These are phyloP conservation scores for Sedum album DNA, from an alignment of 164 flowering plant species.

Conservation along the genomic window DNA sequence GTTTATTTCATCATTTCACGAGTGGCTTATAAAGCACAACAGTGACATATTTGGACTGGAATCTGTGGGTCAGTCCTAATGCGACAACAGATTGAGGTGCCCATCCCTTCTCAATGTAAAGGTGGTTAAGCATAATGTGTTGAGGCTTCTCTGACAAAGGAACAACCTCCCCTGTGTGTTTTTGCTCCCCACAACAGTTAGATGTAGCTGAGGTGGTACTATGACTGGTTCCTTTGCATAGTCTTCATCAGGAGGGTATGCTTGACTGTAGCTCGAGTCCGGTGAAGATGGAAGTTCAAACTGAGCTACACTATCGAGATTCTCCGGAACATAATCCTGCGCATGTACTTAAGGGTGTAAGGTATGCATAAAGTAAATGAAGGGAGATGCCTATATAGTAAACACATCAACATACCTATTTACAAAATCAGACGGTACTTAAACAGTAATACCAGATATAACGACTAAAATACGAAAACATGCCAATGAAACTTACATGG, in stretches of 20 bases:
- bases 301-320: constrained; percentile 53
- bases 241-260: constrained; percentile 56
- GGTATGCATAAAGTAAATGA: neutral
- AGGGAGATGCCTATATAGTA: neutral
- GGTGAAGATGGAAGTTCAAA: constrained; percentile 84
- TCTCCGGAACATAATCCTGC: constrained; percentile 81
- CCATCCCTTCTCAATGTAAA: constrained; percentile 71
- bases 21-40: constrained; percentile 86
- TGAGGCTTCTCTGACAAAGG: constrained; percentile 50
- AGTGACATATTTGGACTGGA: constrained; percentile 79
- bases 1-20: constrained; percentile 30
- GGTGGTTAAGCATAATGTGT: constrained; percentile 86
- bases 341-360: neutral
- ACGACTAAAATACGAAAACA: neutral
- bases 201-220: constrained; percentile 66
- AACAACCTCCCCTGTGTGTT: constrained; percentile 27
- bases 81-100: constrained; percentile 73
- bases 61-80: constrained; percentile 72
- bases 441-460: too few relatives aligned
- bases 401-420: neutral
- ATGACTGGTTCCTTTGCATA: constrained; percentile 64
- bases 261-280: constrained; percentile 58
- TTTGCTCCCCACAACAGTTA: constrained; percentile 49
- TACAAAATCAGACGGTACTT: neutral
- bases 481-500: constrained; percentile 37